Conservation (phyloP, 2,329 filamentous ascomycete genomes). For the Trichoderma harzianum region DNA sequence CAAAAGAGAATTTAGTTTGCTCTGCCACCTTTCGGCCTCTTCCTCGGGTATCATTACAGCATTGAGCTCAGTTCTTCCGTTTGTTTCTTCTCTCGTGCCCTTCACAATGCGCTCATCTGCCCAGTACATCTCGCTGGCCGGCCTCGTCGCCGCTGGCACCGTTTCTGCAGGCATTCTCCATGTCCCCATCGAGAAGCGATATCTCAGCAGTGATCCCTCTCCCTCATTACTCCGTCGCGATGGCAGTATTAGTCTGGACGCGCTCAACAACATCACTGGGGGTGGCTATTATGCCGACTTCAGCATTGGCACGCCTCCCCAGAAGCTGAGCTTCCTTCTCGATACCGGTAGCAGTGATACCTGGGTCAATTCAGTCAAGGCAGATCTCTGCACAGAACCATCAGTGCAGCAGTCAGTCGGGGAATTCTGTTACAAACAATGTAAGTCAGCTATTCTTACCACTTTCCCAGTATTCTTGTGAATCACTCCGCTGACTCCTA, state of each 20-base stretch:
- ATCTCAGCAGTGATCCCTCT: not conserved
- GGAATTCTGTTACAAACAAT: constrained; percentile 30
- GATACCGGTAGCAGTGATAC: constrained; percentile 64
- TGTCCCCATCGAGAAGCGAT: constrained; percentile 21
- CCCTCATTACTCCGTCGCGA: constrained; percentile 27
- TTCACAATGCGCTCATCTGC: constrained; percentile 8
- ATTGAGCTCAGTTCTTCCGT: not conserved
- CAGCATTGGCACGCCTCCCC: constrained; percentile 56
- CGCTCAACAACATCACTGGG: constrained; percentile 51
- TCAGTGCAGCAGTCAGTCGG: constrained; percentile 35
- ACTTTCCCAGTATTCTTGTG: not conserved
- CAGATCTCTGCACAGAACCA: constrained; percentile 53
- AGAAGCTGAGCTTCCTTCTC: constrained; percentile 52
- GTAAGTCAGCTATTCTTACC: not conserved
- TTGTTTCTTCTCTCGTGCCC: not conserved
- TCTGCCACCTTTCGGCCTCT: not conserved
- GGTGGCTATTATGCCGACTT: constrained; percentile 57
- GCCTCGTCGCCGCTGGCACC: constrained; percentile 16
- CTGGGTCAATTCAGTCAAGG: constrained; percentile 58
- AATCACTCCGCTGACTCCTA: not conserved
- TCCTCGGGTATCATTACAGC: not conserved
- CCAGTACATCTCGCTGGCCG: constrained; percentile 14
- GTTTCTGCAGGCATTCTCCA: constrained; percentile 25
- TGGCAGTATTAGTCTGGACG: constrained; percentile 33
- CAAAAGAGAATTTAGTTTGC: not conserved